Conservation (phyloP, 495 filamentous ascomycete species). For the Penicillium taxi region DNA sequence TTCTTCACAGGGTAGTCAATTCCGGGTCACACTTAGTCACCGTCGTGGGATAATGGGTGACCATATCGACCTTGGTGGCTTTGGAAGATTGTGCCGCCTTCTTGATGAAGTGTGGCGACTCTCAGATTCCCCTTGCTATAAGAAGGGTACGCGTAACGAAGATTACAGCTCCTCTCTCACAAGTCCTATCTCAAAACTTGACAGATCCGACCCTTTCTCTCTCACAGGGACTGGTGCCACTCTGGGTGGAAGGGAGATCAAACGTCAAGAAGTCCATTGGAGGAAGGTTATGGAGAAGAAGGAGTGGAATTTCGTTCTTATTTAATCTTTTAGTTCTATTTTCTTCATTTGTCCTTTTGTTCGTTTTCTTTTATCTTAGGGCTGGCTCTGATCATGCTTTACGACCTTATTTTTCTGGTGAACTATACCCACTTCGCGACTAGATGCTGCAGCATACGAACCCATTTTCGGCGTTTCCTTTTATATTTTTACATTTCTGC, state of each 20-base stretch:
- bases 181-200: slow-evolving; percentile 16
- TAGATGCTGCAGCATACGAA: no score
- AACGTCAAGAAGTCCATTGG: slow-evolving; percentile 68
- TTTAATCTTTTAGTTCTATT: slow-evolving; percentile 57
- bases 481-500: no score
- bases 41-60: slow-evolving; percentile 66
- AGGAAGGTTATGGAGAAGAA: slow-evolving; percentile 88
- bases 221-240: slow-evolving; percentile 7
- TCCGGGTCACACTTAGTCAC: slow-evolving; percentile 67
- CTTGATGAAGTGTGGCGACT: slow-evolving; percentile 78
- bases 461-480: no score
- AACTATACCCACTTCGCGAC: no score
- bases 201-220: slow-evolving; percentile 13
- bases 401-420: no score
- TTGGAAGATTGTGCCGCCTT: slow-evolving; percentile 72
- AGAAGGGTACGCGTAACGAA: neutral
- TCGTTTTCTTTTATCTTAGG: neutral
- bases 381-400: no score
- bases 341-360: neutral
- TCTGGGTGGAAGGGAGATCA: slow-evolving; percentile 14
- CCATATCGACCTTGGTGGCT: slow-evolving; percentile 69
- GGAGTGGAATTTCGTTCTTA: slow-evolving; percentile 86
- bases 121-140: slow-evolving; percentile 45
- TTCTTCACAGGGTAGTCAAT: slow-evolving; percentile 58
- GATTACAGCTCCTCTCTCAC: slow-evolving; percentile 2